phyloP scores from a whole-genome alignment of 1,284 basidiomycete species.

The Flammula alnicola region DNA sequence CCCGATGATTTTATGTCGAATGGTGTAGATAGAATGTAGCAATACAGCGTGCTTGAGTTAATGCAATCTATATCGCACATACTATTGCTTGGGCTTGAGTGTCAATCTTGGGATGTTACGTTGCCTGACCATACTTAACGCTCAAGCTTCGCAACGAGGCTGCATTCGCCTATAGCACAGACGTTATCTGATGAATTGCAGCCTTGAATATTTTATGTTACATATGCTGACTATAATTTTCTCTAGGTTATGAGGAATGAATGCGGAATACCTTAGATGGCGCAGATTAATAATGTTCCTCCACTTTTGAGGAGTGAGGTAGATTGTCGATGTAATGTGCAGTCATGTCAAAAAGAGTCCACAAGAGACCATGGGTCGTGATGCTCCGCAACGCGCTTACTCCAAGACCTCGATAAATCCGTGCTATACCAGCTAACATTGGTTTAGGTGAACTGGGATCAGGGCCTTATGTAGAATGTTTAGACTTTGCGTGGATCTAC shows the following conservation, averaged over 20 bases:
- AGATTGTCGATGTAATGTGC: slow-evolving; percentile 76
- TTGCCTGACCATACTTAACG: too few relatives aligned
- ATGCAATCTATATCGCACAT: background rate
- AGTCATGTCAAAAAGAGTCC: slow-evolving; percentile 83
- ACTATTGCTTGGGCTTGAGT: too few relatives aligned
- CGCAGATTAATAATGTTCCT: slow-evolving; percentile 25
- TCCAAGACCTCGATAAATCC: slow-evolving; percentile 86
- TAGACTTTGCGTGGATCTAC: background rate
- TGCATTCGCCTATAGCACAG: too few relatives aligned
- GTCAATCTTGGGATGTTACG: too few relatives aligned
- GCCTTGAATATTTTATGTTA: slow-evolving; percentile 29
- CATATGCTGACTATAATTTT: slow-evolving; percentile 33
- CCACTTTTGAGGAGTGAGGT: slow-evolving; percentile 40
- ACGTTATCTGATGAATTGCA: slow-evolving; percentile 4
- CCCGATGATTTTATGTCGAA: slow-evolving; percentile 40
- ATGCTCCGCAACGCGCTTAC: slow-evolving; percentile 83
- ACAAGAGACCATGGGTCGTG: slow-evolving; percentile 81
- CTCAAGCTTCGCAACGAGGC: too few relatives aligned
- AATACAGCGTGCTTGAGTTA: slow-evolving; percentile 1
- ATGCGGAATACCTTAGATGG: slow-evolving; percentile 19
- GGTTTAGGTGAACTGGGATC: slow-evolving; percentile 76
- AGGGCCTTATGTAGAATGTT: slow-evolving; percentile 54
- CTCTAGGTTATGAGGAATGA: slow-evolving; percentile 26
- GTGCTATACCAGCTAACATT: slow-evolving; percentile 67
- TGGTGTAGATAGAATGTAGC: background rate